Base-by-base conservation (phyloP, 495 filamentous ascomycete genomes). In the Neurospora pannonica region DNA sequence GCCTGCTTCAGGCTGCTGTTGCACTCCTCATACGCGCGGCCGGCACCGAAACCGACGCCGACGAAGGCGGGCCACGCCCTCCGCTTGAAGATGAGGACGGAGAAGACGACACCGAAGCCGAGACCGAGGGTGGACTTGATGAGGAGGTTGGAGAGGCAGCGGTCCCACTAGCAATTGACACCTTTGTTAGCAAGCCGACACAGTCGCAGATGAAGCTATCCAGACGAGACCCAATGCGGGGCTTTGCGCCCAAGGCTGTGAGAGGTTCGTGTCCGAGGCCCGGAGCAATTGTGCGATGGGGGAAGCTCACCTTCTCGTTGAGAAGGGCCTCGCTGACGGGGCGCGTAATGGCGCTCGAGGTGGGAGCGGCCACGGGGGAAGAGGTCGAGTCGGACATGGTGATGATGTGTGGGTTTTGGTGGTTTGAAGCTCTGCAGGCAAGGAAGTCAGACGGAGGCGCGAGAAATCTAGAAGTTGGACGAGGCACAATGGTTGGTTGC, bases 91-190 rank as follows among this genome's bases (percentile, higher is more conserved):
- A 99, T 84, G 70, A 99, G 91, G 38, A 99, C 95, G 69, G 95
- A 98, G 87, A 99, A 98, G 83, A 98, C 92, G 82, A 98, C 92
- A 84, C 96, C 96, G 85, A 98, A 98, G 73, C 91, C 93, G 77
- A 97, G 90, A 77, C 96, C 96, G 81, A 99, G 89, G 70, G 92
- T 90, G 73, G 94, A 97, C 82, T 96, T 94, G 86, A 98, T 95
- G 79, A 98, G 88, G 84, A 97, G 89, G 79, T 95, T 97, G 77
- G 96, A 97, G 82, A 98, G 91, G 83, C 95, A 97, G 83, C 92
- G 94, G 83, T 99, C 96, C 96, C 96, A 99, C 97, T 99, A 78
- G 42, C 28, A 19, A 74, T 24, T 36, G 31, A 3, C n/a, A 36
- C 46, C 4, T 13, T 24, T 31, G 73, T 76, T 72, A 74, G 75